phyloP scores from a whole-genome alignment of 2,329 filamentous ascomycete genomes.

The Zelopaecilomyces penicillatus region DNA sequence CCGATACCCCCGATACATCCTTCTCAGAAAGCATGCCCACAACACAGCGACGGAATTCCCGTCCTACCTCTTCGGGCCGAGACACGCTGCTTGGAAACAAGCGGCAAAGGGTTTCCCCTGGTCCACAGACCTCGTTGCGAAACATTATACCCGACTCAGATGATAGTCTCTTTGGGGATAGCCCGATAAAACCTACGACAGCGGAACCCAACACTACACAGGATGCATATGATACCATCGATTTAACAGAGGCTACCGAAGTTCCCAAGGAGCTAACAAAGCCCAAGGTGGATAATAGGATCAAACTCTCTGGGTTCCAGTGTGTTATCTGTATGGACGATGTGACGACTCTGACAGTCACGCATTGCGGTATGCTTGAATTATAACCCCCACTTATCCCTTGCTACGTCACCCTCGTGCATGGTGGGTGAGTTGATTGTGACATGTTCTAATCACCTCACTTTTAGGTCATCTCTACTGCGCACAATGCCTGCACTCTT shows the following conservation, averaged over 20 bases:
- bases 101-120: conserved; percentile 16
- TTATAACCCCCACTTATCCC: background rate
- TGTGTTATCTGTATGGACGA: conserved; percentile 63
- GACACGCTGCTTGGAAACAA: conserved; percentile 15
- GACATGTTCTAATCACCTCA: conserved; percentile 10
- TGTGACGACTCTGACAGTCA: conserved; percentile 49
- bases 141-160: conserved; percentile 8
- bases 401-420: background rate
- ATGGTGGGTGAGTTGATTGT: background rate
- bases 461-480: conserved; percentile 55
- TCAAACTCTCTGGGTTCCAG: conserved; percentile 49
- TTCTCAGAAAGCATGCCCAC: conserved; percentile 22
- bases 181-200: conserved; percentile 9
- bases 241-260: conserved; percentile 32
- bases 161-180: conserved; percentile 21
- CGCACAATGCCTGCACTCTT: conserved; percentile 51
- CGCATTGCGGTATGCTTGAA: conserved; percentile 52
- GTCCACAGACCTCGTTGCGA: background rate
- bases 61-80: background rate
- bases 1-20: conserved; percentile 19
- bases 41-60: background rate
- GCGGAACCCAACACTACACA: conserved; percentile 7
- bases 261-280: conserved; percentile 35
- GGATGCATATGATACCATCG: conserved; percentile 22
- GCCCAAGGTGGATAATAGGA: conserved; percentile 38